A percentile compares a stretch with the other conserved stretches of the same genome.
Evolutionary conservation across 352 stramenopile genomes (phyloP).

Genomic region (Phytophthora syringae): DNA sequence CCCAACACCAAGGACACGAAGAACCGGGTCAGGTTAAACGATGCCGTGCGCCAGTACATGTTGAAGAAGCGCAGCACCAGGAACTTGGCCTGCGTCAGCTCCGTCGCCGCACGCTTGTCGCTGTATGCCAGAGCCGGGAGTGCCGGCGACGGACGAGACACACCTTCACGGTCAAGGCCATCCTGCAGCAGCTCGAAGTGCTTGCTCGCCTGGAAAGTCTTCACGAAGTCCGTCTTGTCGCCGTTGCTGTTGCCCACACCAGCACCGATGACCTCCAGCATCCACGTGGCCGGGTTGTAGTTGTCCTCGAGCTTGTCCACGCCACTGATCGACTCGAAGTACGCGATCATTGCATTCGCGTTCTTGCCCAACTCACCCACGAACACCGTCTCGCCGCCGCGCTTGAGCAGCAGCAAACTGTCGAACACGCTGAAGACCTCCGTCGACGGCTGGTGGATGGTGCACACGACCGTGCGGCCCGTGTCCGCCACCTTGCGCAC

Average conservation of each 20-base stretch:
- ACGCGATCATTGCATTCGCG: conserved; percentile 27
- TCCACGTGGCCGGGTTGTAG: conserved; percentile 77
- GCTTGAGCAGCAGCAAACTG: conserved; percentile 1
- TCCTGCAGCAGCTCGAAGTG: conserved; percentile 32
- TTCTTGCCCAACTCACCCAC: conserved; percentile 48
- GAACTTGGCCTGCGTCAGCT: conserved; percentile 36
- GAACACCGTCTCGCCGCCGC: conserved; percentile 45
- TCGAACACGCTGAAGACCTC: conserved; percentile 67
- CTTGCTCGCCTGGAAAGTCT: conserved; percentile 37
- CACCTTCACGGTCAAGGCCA: conserved; percentile 40
- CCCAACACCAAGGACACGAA: conserved; percentile 68
- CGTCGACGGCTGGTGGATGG: conserved; percentile 91
- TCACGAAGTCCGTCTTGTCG: conserved; percentile 42
- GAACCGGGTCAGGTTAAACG: conserved; percentile 47
- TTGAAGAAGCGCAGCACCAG: conserved; percentile 58
- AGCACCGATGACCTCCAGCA: conserved; percentile 50
- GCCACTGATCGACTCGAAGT: conserved; percentile 19
- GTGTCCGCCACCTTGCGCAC: conserved; percentile 81
- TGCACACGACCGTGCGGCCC: conserved; percentile 83
- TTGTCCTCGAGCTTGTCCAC: conserved; percentile 55
- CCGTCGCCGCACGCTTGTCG: conserved; percentile 37
- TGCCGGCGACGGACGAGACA: conserved; percentile 32
- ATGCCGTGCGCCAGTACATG: conserved; percentile 80
- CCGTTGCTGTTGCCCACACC: conserved; percentile 40
- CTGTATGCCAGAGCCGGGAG: conserved; percentile 41